A percentile compares a stretch with the other conserved stretches of the same genome.
Conservation (phyloP, 1,139 yeast species). For the Dujonia santamariae region DNA sequence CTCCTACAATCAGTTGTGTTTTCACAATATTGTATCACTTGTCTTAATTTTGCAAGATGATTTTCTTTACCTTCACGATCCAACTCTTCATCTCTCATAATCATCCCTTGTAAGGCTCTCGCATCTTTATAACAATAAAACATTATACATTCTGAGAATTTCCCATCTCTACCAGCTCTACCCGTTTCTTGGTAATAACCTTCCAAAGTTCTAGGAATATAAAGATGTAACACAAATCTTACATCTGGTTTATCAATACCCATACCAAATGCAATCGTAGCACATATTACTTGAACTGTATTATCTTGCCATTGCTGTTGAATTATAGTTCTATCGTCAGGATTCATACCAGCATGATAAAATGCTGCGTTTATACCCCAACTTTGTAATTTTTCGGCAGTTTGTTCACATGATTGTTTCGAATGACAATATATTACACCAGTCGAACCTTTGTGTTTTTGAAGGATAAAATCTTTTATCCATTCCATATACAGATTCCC, state of each 20-base stretch:
- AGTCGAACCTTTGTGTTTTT: conserved; percentile 54
- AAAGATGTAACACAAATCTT: conserved; percentile 82
- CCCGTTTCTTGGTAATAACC: conserved; percentile 98
- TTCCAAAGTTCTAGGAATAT: conserved; percentile 87
- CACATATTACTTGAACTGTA: conserved; percentile 75
- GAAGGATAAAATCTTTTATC: conserved; percentile 54
- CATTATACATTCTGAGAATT: conserved; percentile 74
- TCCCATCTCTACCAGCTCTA: conserved; percentile 97
- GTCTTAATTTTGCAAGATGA: conserved; percentile 73
- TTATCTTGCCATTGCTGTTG: conserved; percentile 85
- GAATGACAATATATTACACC: conserved; percentile 96
- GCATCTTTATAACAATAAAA: conserved; percentile 80
- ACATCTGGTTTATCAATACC: conserved; percentile 98
- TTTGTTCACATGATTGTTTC: conserved; percentile 81
- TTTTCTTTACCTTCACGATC: conserved; percentile 67
- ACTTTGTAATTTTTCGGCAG: conserved; percentile 56
- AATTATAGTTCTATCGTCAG: conserved; percentile 66
- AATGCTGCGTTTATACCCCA: conserved; percentile 67
- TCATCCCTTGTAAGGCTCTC: conserved; percentile 67
- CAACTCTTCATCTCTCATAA: conserved; percentile 70
- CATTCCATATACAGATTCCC: conserved; percentile 52
- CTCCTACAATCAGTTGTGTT: conserved; percentile 89
- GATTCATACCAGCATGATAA: conserved; percentile 93
- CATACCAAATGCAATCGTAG: conserved; percentile 98
- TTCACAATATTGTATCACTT: conserved; percentile 90